phyloP scores from a whole-genome alignment of 768 basidiomycete species.

The Candolleomyces eurysporus region DNA sequence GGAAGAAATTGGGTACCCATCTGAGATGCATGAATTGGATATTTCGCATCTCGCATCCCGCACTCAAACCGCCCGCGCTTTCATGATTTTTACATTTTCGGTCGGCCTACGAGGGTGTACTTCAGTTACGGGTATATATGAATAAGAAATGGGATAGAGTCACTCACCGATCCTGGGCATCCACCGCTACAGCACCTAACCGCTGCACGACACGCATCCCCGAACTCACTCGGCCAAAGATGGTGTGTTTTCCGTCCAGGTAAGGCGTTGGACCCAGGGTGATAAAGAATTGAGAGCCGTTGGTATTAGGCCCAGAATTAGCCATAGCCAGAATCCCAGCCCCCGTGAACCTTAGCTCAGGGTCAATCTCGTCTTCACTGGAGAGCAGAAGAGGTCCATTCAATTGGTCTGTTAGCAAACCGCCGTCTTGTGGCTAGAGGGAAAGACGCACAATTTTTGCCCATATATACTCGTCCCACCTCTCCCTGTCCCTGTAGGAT shows the following conservation, averaged over 20 bases:
- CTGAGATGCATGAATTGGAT: background rate
- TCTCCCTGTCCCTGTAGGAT: slow-evolving; percentile 93
- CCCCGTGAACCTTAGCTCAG: slow-evolving; percentile 90
- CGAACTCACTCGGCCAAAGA: slow-evolving; percentile 85
- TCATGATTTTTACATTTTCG: slow-evolving; percentile 91
- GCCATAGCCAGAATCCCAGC: slow-evolving; percentile 97
- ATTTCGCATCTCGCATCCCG: background rate
- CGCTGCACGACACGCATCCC: slow-evolving; percentile 94
- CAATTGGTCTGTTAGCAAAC: too few species aligned
- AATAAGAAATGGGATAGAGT: slow-evolving; percentile 6
- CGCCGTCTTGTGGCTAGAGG: background rate
- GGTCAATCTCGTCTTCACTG: slow-evolving; percentile 89
- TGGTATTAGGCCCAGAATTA: slow-evolving; percentile 93
- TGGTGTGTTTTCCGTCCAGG: slow-evolving; percentile 83
- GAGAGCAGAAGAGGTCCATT: background rate
- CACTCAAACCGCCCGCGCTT: slow-evolving; percentile 47
- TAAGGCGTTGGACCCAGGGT: slow-evolving; percentile 81
- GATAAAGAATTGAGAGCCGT: slow-evolving; percentile 94
- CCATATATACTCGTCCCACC: slow-evolving; percentile 90
- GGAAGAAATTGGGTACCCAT: background rate
- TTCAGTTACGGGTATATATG: background rate
- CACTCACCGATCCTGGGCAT: slow-evolving; percentile 81
- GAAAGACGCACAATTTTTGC: slow-evolving; percentile 67
- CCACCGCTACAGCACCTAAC: slow-evolving; percentile 86
- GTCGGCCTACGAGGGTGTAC: slow-evolving; percentile 37